Evolutionary conservation across 1,139 yeast genomes (phyloP).

Genomic region (Pichia sp.): DNA sequence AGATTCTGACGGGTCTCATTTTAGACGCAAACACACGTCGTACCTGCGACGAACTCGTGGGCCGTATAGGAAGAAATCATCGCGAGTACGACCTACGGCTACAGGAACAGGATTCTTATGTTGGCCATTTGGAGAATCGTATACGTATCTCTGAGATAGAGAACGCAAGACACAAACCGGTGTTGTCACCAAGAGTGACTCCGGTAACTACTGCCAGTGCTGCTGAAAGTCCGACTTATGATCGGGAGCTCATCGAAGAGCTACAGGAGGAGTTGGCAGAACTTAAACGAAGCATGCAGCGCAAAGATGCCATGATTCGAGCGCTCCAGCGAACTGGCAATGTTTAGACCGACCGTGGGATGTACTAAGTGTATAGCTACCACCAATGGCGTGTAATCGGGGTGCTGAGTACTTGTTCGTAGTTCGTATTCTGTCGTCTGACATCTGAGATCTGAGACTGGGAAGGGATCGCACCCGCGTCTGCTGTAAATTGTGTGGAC

Average conservation of each 20-base stretch:
- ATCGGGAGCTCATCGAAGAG: constrained; percentile 36
- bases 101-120: constrained; percentile 59
- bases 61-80: background rate
- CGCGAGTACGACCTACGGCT: constrained; percentile 16
- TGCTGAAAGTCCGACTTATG: background rate
- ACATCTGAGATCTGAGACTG: no score
- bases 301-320: constrained; percentile 72
- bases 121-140: constrained; percentile 53
- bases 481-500: no score
- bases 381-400: no score
- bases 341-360: background rate
- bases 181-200: background rate
- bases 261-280: constrained; percentile 67
- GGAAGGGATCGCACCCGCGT: no score
- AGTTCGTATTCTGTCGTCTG: no score
- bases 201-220: background rate
- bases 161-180: constrained; percentile 7
- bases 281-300: constrained; percentile 51
- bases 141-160: constrained; percentile 33
- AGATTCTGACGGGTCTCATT: constrained; percentile 2
- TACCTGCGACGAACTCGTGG: constrained; percentile 1
- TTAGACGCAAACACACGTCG: constrained; percentile 4
- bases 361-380: no score
- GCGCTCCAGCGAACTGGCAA: constrained; percentile 35
- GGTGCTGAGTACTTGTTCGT: no score